Evolutionary conservation across 768 basidiomycete genomes (phyloP).

Genomic region (Termitomyces titanicus): DNA sequence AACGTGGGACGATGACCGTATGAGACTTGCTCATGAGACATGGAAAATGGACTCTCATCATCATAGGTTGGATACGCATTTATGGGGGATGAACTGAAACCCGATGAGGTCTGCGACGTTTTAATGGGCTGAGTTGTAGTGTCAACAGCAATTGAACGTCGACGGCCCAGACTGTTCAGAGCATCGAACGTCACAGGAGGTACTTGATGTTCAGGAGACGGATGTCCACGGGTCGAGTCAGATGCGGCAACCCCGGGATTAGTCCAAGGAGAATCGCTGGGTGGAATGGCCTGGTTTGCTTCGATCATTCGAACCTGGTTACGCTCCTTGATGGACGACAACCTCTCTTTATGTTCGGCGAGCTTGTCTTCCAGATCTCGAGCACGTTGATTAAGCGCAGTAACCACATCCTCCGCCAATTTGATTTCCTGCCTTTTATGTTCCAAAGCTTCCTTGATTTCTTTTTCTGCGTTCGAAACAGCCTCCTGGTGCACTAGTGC

Average conservation of each 20-base stretch:
- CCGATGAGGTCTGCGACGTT: constrained; percentile 26
- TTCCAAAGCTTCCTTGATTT: constrained; percentile 49
- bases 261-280: constrained; percentile 17
- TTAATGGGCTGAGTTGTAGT: constrained; percentile 20
- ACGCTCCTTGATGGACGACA: constrained; percentile 56
- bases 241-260: not conserved
- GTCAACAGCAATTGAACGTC: constrained; percentile 14
- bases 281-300: constrained; percentile 21
- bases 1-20: constrained; percentile 29
- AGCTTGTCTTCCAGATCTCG: constrained; percentile 74
- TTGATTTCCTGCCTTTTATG: constrained; percentile 58
- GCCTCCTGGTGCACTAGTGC: constrained; percentile 41
- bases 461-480: constrained; percentile 50
- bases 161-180: constrained; percentile 6
- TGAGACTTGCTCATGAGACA: constrained; percentile 15
- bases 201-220: constrained; percentile 12
- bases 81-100: constrained; percentile 14
- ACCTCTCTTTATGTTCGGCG: constrained; percentile 54
- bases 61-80: constrained; percentile 40
- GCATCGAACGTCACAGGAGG: constrained; percentile 7
- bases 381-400: constrained; percentile 58
- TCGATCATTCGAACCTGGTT: constrained; percentile 48
- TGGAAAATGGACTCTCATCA: constrained; percentile 35
- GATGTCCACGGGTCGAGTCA: constrained; percentile 13
- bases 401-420: constrained; percentile 62